Percentiles rank a stretch among this genome's conserved stretches.
These are phyloP conservation scores for Lobosporangium transversale DNA, from an alignment of 192 early-diverging fungal genomes.

Conservation along the genomic window DNA sequence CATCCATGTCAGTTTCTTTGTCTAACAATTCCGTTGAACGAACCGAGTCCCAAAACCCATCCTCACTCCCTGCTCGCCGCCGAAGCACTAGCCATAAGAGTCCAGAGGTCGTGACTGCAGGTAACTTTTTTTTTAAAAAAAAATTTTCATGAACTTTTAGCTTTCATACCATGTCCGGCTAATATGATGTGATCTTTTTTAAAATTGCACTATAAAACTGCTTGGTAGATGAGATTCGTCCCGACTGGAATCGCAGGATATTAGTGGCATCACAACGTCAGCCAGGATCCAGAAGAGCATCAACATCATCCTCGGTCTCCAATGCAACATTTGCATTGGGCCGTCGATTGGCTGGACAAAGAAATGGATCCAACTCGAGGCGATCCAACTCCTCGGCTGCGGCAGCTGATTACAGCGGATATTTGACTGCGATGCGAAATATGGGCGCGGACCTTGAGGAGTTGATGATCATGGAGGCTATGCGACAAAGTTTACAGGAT, in stretches of 20 bases:
- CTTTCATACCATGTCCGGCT: too few species aligned
- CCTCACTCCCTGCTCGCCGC: constrained; percentile 49
- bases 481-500: constrained; percentile 78
- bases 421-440: constrained; percentile 72
- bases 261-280: constrained; percentile 56
- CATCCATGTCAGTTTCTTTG: constrained; percentile 40
- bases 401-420: constrained; percentile 66
- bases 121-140: too few species aligned
- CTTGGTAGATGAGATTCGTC: constrained; percentile 72
- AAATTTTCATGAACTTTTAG: neutral
- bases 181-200: too few species aligned
- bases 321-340: constrained; percentile 44
- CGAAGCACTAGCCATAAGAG: constrained; percentile 63
- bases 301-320: constrained; percentile 40
- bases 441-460: constrained; percentile 91
- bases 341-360: constrained; percentile 28
- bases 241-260: constrained; percentile 67
- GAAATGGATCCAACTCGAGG: constrained; percentile 27
- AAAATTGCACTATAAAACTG: neutral
- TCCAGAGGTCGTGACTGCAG: constrained; percentile 75
- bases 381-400: constrained; percentile 51
- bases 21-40: constrained; percentile 31
- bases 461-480: constrained; percentile 92
- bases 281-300: constrained; percentile 52
- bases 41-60: constrained; percentile 17